A percentile compares a stretch with the other conserved stretches of the same genome.
Evolutionary conservation across 2,329 filamentous ascomycete genomes (phyloP).

Genomic region (Helotiales sp.): DNA sequence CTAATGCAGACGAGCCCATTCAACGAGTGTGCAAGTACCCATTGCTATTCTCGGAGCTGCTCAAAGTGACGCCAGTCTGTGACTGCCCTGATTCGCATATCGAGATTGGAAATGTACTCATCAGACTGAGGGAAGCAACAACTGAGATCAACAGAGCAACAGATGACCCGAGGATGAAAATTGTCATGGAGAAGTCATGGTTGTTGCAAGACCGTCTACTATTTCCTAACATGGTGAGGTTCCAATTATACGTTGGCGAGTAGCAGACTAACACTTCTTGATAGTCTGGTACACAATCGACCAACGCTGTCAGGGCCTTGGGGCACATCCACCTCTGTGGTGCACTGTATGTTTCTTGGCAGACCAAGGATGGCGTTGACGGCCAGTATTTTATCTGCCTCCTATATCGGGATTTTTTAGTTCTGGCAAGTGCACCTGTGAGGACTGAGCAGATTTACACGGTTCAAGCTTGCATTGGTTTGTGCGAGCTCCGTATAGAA

Average conservation of each 20-base stretch:
- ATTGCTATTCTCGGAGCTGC: slow-evolving; percentile 78
- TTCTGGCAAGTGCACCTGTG: slow-evolving; percentile 70
- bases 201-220: slow-evolving; percentile 77
- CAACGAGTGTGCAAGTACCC: slow-evolving; percentile 92
- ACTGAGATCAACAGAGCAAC: slow-evolving; percentile 83
- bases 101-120: slow-evolving; percentile 73
- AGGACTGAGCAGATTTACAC: slow-evolving; percentile 68
- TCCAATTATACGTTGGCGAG: background rate
- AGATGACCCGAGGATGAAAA: slow-evolving; percentile 69
- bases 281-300: slow-evolving; percentile 51
- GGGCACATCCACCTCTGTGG: slow-evolving; percentile 83
- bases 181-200: slow-evolving; percentile 78
- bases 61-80: slow-evolving; percentile 77
- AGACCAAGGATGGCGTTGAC: slow-evolving; percentile 64
- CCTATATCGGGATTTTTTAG: slow-evolving; percentile 77
- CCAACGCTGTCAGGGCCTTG: slow-evolving; percentile 72
- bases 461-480: slow-evolving; percentile 71
- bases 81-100: slow-evolving; percentile 84
- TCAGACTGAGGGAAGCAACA: slow-evolving; percentile 71
- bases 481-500: slow-evolving; percentile 67
- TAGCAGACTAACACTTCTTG: background rate
- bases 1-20: slow-evolving; percentile 63
- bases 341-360: slow-evolving; percentile 80
- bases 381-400: slow-evolving; percentile 85
- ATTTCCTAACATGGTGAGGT: slow-evolving; percentile 68